Evolutionary conservation across 768 basidiomycete genomes (phyloP).

Genomic region (Rhodotorula paludigena): DNA sequence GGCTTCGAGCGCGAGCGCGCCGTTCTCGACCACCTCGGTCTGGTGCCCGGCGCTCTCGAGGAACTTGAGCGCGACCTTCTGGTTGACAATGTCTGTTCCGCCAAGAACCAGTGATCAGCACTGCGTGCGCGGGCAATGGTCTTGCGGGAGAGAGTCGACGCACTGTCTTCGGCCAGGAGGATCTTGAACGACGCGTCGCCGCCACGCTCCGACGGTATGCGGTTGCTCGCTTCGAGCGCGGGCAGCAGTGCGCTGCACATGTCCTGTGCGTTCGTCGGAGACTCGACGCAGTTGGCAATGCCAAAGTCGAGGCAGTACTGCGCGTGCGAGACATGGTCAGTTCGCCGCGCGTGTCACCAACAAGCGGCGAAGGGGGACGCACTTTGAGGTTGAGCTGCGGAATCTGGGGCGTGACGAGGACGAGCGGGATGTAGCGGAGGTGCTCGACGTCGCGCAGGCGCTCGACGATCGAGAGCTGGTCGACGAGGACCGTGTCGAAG

Average conservation of each 20-base stretch:
- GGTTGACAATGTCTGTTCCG: constrained; percentile 56
- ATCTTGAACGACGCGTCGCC: constrained; percentile 87
- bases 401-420: constrained; percentile 53
- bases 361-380: constrained; percentile 54
- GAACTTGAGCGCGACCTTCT: constrained; percentile 93
- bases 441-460: constrained; percentile 84
- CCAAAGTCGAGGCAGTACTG: constrained; percentile 50
- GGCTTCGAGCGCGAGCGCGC: constrained; percentile 83
- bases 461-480: constrained; percentile 79
- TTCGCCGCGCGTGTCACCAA: constrained; percentile 48
- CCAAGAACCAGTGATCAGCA: not conserved
- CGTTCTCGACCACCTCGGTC: constrained; percentile 97
- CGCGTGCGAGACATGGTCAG: not conserved
- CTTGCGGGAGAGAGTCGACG: constrained; percentile 1
- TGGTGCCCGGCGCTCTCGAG: constrained; percentile 91
- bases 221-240: constrained; percentile 89
- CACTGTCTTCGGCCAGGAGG: constrained; percentile 86
- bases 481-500: constrained; percentile 95
- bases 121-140: too few relatives aligned
- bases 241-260: constrained; percentile 86
- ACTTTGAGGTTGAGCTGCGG: constrained; percentile 43
- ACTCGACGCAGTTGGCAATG: constrained; percentile 89
- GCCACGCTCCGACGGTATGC: constrained; percentile 75
- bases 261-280: constrained; percentile 80
- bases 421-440: constrained; percentile 91